Base-by-base conservation (phyloP, 768 basidiomycete genomes). In the Mycena leptocephala region DNA sequence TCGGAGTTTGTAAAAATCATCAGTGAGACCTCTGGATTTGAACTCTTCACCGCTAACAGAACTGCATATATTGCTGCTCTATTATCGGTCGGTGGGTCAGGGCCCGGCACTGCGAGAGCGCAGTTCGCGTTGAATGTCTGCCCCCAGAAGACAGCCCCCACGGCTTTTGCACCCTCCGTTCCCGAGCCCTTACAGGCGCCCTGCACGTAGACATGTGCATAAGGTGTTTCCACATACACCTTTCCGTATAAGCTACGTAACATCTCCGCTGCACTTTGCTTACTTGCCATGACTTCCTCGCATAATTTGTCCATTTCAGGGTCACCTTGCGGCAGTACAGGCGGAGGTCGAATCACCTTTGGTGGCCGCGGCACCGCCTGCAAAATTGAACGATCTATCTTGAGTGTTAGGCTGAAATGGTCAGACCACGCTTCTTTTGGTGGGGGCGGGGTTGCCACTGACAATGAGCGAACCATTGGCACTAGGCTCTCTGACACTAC, bases 61-160 rank as follows among this genome's bases (percentile, higher is more conserved):
- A 26, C 65, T 0, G 65, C 65, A 53, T 37, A 67, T 33, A 67
- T 67, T 67, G 65, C 65, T 4, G 65, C 65, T 7, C 55, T 28
- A 5, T 69, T 69, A 69, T 67, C 53, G 28, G 65, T 51, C 9
- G 33, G 46, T 35, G 32, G 48, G 1, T 67, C 30, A 10, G 65
- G 65, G 1, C 65, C 65, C 8, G 65, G 65, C 3, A 67, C 65
- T 32, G 1, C 0, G 3, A 1, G 28, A 5, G 46, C 26, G 9
- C 63, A 65, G 13, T 65, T 65, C 3, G 46, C 22, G 10, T 46
- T n/a, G 20, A 43, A 20, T 22, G 41, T 65, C 46, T 65, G n/a
- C n/a, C n/a, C n/a, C n/a, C n/a, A n/a, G n/a, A n/a, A n/a, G n/a
- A n/a, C n/a, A n/a, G n/a, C n/a, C n/a, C n/a, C n/a, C n/a, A n/a